These are phyloP conservation scores for Penium margaritaceum DNA, from an alignment of 139 green algal genomes.

Conservation along the genomic window DNA sequence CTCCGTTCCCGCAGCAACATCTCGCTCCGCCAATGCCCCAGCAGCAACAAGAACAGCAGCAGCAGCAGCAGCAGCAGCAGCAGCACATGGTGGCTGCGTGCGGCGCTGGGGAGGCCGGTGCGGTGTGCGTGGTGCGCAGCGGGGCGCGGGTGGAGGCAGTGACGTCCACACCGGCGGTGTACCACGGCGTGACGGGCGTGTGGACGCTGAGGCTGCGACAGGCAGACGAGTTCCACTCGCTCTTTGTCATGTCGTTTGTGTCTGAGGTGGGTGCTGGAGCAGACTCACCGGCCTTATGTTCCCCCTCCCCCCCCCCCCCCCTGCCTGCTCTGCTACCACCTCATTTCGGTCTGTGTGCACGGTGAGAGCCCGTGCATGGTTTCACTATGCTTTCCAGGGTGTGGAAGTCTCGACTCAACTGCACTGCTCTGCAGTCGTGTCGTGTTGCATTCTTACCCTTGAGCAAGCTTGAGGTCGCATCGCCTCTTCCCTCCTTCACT, in stretches of 20 bases:
- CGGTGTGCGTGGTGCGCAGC: constrained; percentile 31
- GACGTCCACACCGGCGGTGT: constrained; percentile 14
- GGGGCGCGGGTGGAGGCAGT: constrained; percentile 35
- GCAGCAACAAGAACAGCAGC: too few relatives aligned
- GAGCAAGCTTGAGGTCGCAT: too few relatives aligned
- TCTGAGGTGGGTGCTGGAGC: constrained; percentile 12
- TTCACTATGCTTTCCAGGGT: too few relatives aligned
- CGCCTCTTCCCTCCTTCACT: too few relatives aligned
- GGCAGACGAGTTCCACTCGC: constrained; percentile 31
- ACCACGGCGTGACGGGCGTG: constrained; percentile 29
- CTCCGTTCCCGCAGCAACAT: background rate
- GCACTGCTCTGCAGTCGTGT: too few relatives aligned
- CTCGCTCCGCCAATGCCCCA: background rate
- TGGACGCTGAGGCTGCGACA: constrained; percentile 26
- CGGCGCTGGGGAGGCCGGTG: constrained; percentile 6
- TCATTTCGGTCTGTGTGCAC: too few relatives aligned
- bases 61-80: constrained; percentile 30
- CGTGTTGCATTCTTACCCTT: too few relatives aligned
- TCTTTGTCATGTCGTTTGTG: constrained; percentile 49
- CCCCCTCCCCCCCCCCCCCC: constrained; percentile 6
- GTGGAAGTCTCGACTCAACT: too few relatives aligned
- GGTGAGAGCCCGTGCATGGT: too few relatives aligned
- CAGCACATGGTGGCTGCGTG: constrained; percentile 43
- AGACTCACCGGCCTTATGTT: background rate
- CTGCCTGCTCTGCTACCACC: background rate